Base-by-base conservation (phyloP, 352 stramenopile genomes). In the Globisporangium yorkense region DNA sequence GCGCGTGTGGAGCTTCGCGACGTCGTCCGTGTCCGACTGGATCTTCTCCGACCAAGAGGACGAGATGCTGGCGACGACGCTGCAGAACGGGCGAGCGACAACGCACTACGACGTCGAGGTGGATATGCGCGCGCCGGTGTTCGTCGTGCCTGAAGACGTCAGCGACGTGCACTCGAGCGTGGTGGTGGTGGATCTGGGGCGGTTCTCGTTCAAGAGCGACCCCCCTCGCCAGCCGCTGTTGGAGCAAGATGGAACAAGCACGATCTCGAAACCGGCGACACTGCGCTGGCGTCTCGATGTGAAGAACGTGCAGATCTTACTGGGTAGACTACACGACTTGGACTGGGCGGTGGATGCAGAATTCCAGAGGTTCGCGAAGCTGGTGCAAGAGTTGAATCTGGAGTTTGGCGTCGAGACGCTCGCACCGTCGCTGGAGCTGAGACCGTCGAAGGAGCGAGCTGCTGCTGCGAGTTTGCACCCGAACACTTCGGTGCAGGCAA, bases 1-100 rank as follows among this genome's bases (percentile, higher is more conserved):
- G 31, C 78, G 75, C 40, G 81, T 88, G 9, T 94, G 84, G 84
- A 80, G 70, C 46, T 92, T 89, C 49, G 82, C 82, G 35, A 94
- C 84, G 29, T 90, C 77, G 44, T 92, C 84, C 27, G 80, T 94
- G 9, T 75, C 81, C 6, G 77, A 90, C 20, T 94, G 81, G 75
- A 86, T 94, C 44, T 92, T 91, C 62, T 71, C 82, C 1, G 75
- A 87, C 40, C 41, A 80, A 20, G 67, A 87, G 49, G 68, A 69
- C 15, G 71, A 87, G 24, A 41, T 75, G 31, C 62, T 59, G 7
- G 53, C 52, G 12, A 66, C 58, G 2, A 45, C 81, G 13, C 54
- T 80, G 5, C 66, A 78, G 40, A 61, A 52, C 9, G 54, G 24
- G 3, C 51, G 27, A 2, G 16, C 50, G 3, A 56, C 59, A 6